A percentile compares a stretch with the other conserved stretches of the same genome.
These are phyloP conservation scores for Apiospora rasikravindrae DNA, from an alignment of 2,329 filamentous ascomycete species.

Conservation along the genomic window DNA sequence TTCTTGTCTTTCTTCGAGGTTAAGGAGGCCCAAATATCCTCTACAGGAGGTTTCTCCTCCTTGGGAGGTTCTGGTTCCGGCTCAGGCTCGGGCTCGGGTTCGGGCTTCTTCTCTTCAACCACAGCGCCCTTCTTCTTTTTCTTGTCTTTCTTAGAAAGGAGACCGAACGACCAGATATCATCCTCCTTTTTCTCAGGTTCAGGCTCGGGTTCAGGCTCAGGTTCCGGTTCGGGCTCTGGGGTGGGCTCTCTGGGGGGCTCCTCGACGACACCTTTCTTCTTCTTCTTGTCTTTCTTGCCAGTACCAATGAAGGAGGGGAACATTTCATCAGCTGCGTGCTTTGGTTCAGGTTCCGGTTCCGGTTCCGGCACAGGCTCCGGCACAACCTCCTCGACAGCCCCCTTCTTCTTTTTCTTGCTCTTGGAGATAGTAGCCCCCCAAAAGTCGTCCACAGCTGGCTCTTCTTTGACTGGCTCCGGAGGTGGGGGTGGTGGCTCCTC, in stretches of 20 bases:
- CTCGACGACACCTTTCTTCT: slow-evolving; percentile 33
- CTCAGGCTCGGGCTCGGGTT: slow-evolving; percentile 13
- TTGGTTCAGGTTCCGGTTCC: slow-evolving; percentile 18
- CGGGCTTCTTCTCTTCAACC: slow-evolving; percentile 10
- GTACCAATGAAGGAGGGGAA: slow-evolving; percentile 18
- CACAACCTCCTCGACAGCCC: slow-evolving; percentile 27
- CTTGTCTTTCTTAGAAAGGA: slow-evolving; percentile 29
- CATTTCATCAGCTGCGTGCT: slow-evolving; percentile 19
- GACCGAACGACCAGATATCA: slow-evolving; percentile 16
- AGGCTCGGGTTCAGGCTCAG: slow-evolving; percentile 38
- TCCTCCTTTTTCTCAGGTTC: slow-evolving; percentile 28
- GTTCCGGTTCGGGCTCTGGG: slow-evolving; percentile 35
- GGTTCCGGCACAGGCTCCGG: slow-evolving; percentile 17
- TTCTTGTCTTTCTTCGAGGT: slow-evolving; percentile 23
- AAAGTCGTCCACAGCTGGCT: slow-evolving; percentile 35
- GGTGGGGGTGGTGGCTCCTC: slow-evolving; percentile 30
- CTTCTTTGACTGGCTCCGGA: slow-evolving; percentile 27
- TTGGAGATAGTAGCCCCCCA: slow-evolving; percentile 43
- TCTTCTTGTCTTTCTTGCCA: slow-evolving; percentile 41
- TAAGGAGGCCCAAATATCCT: neutral
- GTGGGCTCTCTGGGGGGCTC: slow-evolving; percentile 23
- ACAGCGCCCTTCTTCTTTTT: slow-evolving; percentile 19
- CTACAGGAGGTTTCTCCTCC: slow-evolving; percentile 18
- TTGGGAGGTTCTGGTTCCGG: slow-evolving; percentile 13
- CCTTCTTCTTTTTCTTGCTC: slow-evolving; percentile 42